Evolutionary conservation across 495 filamentous ascomycete species (phyloP), one percentile per base, ranked within the genome.

Genomic region (Xylaria bambusicola): DNA sequence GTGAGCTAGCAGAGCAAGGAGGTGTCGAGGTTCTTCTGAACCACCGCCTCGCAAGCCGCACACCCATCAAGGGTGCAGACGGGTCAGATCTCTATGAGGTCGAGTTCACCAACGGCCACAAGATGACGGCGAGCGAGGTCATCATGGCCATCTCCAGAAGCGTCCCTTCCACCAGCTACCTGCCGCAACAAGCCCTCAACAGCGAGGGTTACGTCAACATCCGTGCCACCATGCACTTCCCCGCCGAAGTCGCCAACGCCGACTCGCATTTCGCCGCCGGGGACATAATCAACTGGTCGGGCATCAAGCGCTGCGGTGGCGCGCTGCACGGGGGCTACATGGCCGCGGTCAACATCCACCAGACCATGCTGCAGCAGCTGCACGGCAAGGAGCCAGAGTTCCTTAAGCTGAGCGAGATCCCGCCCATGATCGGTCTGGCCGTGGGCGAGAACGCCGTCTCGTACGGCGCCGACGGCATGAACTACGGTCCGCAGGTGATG

Each of bases 241-340:
- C 66, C 73, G 55, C 65, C 0, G 61, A 65, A 4, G 66, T 80
- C 0, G 73, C 83, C n/a, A 84, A 87, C 57, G 64, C 78, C 12
- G 62, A 63, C 1, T 66, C 75, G 41, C 88, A 90, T 67, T 87
- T 83, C 60, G 86, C 84, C n/a, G 71, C 78, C 29, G 75, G 80
- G 50, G 73, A 83, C 64, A 46, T 86, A 61, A 79, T 75, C 35
- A 68, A 73, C 61, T 88, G 86, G 87, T 77, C 81, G 0, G 87
- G 86, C 20, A 89, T 89, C 71, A 89, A 88, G 73, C 81, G 88
- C 27, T 88, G 84, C 65, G 88, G 88, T 27, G 80, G 71, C 4
- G 88, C 88, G 12, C 84, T 91, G 79, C 79, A 86, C 53, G 83
- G 84, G 80, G 88, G 86, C 13, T 78, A 82, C 33, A 76, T 76